Evolutionary conservation across 2,329 filamentous ascomycete species (phyloP), one percentile per base, ranked within the genome.

Genomic region (Colletotrichum sp.): DNA sequence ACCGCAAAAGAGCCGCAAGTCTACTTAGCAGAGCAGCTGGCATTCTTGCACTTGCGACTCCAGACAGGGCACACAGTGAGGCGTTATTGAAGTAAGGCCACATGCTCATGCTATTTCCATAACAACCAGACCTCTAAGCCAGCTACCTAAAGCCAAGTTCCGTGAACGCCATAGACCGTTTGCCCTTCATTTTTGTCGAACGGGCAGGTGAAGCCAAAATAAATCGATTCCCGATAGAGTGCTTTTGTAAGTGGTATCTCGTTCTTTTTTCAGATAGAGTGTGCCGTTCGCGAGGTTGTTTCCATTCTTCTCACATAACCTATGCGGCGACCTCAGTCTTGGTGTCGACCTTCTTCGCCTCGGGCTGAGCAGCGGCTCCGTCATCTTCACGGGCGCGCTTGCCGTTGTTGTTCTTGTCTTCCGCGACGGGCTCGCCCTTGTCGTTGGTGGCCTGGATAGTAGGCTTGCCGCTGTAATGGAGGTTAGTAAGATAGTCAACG

Each of bases 321-420:
- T 74, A 76, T 65, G 75, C 75, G 62, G 62, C 67, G 63, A 71
- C 75, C 26, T 83, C 83, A 62, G 86, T 82, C 86, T 91, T 91
- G 81, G 82, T 85, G 78, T 93, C 90, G 55, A 92, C 88, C 86
- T 93, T 94, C 88, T 94, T 94, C 24, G 90, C 88, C 5, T 90
- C 86, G 34, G 88, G 90, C 73, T 87, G 87, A n/a, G 82, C 85
- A 6, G 80, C 82, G 63, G 80, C 82, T 60, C 82, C 85, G 34
- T 89, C 90, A 10, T 91, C 89, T 12, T 92, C 90, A 70, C 90
- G 89, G 36, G 85, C 78, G 71, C 91, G 90, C 87, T 93, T 92
- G 82, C 85, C 86, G 78, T 88, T 90, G 67, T 15, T 28, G 59
- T 77, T 75, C 75, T 75, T 77, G 6, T 75, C 75, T 24, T 78